Evolutionary conservation across 164 flowering plant species (phyloP).

Genomic region (Nelumbo lutea): DNA sequence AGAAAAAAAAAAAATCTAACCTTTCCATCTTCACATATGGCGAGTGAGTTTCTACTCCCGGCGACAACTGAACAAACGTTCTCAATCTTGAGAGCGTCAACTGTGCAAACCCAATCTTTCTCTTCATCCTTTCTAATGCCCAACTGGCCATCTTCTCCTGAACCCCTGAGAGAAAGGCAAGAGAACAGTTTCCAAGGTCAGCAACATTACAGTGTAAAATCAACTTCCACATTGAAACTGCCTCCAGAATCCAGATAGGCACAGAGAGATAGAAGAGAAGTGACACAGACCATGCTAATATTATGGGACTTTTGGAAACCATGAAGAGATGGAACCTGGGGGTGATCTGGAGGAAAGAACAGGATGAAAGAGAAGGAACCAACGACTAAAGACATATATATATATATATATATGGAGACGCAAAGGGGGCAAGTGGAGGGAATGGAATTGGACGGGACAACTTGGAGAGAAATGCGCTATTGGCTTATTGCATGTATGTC

Average conservation of each 20-base stretch:
- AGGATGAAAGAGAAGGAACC: not conserved
- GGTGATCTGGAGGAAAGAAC: not conserved
- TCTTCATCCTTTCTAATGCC: constrained; percentile 88
- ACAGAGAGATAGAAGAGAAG: not conserved
- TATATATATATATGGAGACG: no score
- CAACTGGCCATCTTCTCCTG: constrained; percentile 99
- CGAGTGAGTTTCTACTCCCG: constrained; percentile 96
- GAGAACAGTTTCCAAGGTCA: not conserved
- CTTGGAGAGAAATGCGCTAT: no score
- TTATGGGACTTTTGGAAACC: constrained; percentile 13
- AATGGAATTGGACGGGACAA: not conserved
- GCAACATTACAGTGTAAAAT: not conserved
- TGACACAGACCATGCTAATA: constrained; percentile 33
- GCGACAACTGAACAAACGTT: constrained; percentile 71
- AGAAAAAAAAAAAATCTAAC: constrained; percentile 22
- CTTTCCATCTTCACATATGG: constrained; percentile 92
- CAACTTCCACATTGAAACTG: not conserved
- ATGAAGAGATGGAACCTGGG: not conserved
- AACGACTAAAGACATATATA: not conserved
- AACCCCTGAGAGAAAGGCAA: constrained; percentile 57
- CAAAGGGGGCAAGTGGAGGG: no score
- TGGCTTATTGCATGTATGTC: no score
- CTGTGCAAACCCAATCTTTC: constrained; percentile 67
- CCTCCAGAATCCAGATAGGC: constrained; percentile 5
- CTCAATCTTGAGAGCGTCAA: constrained; percentile 48